A percentile compares a stretch with the other conserved stretches of the same genome.
Conservation (phyloP, 345 rosid genomes). For the Sonneratia alba region DNA sequence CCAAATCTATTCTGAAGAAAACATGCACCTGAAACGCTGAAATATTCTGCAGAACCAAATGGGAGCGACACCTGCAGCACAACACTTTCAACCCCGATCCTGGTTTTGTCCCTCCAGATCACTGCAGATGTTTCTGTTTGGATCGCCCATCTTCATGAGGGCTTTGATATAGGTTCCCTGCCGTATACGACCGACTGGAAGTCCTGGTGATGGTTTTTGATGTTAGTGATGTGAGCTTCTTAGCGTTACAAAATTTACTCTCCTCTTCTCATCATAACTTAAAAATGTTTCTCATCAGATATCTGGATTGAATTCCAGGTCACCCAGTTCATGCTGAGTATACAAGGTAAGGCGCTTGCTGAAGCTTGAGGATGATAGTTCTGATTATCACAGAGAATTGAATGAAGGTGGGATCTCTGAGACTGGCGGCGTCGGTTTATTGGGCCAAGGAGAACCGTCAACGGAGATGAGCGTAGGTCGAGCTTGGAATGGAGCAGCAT, state of each 20-base stretch:
- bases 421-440: constrained; percentile 59
- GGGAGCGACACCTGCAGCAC: no score
- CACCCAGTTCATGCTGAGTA: constrained; percentile 81
- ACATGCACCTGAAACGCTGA: no score
- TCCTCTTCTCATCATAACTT: not conserved
- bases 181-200: constrained; percentile 36
- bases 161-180: constrained; percentile 25
- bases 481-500: constrained; percentile 71
- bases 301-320: constrained; percentile 51
- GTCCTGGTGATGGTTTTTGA: constrained; percentile 86
- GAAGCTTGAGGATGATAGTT: constrained; percentile 26
- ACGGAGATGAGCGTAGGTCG: constrained; percentile 32
- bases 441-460: constrained; percentile 47
- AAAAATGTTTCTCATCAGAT: no score
- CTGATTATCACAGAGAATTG: constrained; percentile 23
- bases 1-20: no score
- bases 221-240: constrained; percentile 46
- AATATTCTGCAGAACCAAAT: no score
- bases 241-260: not conserved
- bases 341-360: constrained; percentile 31
- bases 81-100: no score
- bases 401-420: constrained; percentile 55
- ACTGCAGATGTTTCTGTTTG: constrained; percentile 75
- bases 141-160: constrained; percentile 56
- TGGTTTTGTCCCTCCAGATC: not conserved